Percentiles rank a stretch among this genome's conserved stretches.
phyloP scores from a whole-genome alignment of 306 rosid genomes.

The Ormosia semicastrata region DNA sequence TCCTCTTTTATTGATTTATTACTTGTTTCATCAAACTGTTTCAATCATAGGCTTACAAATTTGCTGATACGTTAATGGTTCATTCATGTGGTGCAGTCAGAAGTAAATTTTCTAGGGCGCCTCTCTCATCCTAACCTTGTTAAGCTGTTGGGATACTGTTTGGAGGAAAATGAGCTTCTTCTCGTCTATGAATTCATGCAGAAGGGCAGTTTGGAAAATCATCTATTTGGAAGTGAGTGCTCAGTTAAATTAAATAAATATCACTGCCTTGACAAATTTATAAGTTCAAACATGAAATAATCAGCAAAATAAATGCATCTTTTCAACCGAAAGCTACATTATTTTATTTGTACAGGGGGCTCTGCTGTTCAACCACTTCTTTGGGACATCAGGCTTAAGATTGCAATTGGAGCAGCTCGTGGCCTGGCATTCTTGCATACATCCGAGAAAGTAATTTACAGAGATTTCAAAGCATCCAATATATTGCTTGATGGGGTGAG shows the following conservation, averaged over 20 bases:
- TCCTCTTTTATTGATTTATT: neutral
- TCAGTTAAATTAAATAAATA: neutral
- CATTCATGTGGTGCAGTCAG: constrained; percentile 67
- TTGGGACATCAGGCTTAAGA: constrained; percentile 85
- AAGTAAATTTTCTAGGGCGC: constrained; percentile 81
- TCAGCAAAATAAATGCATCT: neutral
- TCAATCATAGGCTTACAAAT: neutral
- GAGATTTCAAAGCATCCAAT: constrained; percentile 97
- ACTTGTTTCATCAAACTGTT: neutral
- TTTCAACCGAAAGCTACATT: neutral
- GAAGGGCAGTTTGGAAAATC: constrained; percentile 88
- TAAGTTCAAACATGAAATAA: constrained; percentile 1
- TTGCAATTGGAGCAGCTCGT: constrained; percentile 93
- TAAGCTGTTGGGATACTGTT: constrained; percentile 82
- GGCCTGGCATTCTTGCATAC: constrained; percentile 90
- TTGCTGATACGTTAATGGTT: constrained; percentile 7
- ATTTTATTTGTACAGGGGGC: constrained; percentile 59
- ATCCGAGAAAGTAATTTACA: constrained; percentile 82
- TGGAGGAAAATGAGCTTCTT: constrained; percentile 76
- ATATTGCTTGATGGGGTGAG: constrained; percentile 88
- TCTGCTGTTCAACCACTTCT: constrained; percentile 75
- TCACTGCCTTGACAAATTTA: neutral
- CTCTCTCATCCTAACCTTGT: constrained; percentile 94
- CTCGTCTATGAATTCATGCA: constrained; percentile 94
- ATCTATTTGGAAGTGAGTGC: constrained; percentile 90